These are phyloP conservation scores for Onygena corvina DNA, from an alignment of 2,329 filamentous ascomycete genomes.

Conservation along the genomic window DNA sequence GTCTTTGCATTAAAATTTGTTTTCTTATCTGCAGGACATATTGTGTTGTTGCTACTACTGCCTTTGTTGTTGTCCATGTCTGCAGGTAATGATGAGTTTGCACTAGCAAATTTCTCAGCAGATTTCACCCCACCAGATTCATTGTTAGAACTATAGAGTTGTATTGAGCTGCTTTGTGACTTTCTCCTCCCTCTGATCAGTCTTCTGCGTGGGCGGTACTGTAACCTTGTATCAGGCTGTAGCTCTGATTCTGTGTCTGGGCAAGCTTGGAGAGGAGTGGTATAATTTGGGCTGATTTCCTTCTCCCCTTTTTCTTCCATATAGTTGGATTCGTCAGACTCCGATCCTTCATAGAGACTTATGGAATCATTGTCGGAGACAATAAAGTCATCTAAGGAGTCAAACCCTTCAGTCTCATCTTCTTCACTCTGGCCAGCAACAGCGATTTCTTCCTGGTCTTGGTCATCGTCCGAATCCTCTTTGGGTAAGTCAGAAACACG, in stretches of 20 bases:
- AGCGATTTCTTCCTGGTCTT: background rate
- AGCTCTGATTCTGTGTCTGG: background rate
- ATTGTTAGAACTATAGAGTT: background rate
- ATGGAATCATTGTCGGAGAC: conserved; percentile 31
- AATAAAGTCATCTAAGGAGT: conserved; percentile 33
- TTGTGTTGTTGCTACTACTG: too few species aligned
- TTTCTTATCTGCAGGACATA: background rate
- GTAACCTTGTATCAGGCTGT: too few species aligned
- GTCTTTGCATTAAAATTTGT: background rate
- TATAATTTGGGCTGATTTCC: conserved; percentile 18
- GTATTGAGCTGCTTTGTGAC: background rate
- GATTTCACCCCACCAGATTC: background rate
- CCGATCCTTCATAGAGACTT: conserved; percentile 26
- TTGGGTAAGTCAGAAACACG: background rate
- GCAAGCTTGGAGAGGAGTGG: conserved; percentile 10
- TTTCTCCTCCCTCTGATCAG: conserved; percentile 25
- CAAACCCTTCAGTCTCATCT: conserved; percentile 22
- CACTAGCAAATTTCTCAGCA: background rate
- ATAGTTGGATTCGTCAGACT: conserved; percentile 4
- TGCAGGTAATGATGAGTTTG: background rate
- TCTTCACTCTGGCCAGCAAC: conserved; percentile 13
- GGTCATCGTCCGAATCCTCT: background rate
- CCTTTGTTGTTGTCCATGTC: too few species aligned
- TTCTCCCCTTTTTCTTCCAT: conserved; percentile 20
- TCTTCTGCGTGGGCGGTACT: conserved; percentile 21